phyloP scores from a whole-genome alignment of 805 yeast species.

The Barnettozyma sucrosica region DNA sequence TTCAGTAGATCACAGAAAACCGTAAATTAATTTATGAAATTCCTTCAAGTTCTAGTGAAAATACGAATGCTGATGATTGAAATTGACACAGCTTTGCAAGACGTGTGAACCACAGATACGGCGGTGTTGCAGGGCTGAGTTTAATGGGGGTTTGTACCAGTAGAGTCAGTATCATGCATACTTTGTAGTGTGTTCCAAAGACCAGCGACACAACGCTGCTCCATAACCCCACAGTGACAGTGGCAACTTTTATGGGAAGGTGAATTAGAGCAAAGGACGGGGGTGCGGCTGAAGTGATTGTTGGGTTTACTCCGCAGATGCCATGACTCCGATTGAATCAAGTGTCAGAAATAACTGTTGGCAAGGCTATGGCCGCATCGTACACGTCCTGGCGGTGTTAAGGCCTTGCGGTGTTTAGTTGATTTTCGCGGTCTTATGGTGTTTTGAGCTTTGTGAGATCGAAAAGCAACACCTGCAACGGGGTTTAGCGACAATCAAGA shows the following conservation, averaged over 20 bases:
- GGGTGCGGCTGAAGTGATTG: neutral
- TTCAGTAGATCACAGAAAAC: too few relatives aligned
- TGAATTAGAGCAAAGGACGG: neutral
- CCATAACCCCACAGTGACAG: neutral
- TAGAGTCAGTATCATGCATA: neutral
- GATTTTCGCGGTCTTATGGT: neutral
- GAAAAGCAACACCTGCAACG: neutral
- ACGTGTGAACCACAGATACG: too few relatives aligned
- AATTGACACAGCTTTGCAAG: too few relatives aligned
- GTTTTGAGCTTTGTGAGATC: neutral
- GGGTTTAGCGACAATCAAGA: neutral
- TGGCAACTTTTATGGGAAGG: neutral
- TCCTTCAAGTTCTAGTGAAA: too few relatives aligned
- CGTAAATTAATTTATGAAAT: too few relatives aligned
- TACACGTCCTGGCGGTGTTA: neutral
- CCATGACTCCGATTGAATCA: neutral
- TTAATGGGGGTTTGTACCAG: too few relatives aligned
- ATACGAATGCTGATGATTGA: too few relatives aligned
- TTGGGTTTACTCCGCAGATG: slow-evolving; percentile 2
- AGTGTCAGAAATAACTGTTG: neutral
- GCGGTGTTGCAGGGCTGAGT: too few relatives aligned
- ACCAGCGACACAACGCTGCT: neutral
- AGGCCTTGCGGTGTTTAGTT: neutral
- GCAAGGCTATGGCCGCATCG: neutral
- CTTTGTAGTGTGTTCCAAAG: neutral